Evolutionary conservation across 2,329 filamentous ascomycete species (phyloP), one percentile per base, ranked within the genome.

Genomic region (Exophiala phaeomuriformis): DNA sequence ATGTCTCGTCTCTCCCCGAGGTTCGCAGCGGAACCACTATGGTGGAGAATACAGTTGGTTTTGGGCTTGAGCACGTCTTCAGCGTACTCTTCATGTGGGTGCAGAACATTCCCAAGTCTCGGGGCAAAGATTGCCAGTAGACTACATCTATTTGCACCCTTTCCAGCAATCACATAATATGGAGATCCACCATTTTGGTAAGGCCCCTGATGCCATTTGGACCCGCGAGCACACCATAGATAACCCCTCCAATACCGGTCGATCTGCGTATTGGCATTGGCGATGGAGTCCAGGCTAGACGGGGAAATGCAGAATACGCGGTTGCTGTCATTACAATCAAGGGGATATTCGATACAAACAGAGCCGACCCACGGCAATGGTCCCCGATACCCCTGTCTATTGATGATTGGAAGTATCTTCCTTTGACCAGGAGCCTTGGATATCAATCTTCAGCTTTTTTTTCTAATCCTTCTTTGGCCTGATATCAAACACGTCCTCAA

Each of bases 161-260:
- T 12, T 49, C 30, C 27, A 6, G n/a, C 19, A 19, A 12, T 41
- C 39, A 5, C 39, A 9, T 9, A 4, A 30, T 45, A 5, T 8
- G 19, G 12, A 32, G 30, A 47, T 45, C 31, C 27, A 46, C 27
- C 29, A 50, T 12, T 33, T 33, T 10, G 39, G 37, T 33, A 32
- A 44, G 47, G 29, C 28, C 30, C 28, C 31, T 45, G 31, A 41
- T 51, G 30, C 35, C 27, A 45, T 51, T n/a, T 10, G 28, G 27
- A 30, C 41, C 10, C 9, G 29, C 28, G 41, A 46, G 49, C 40
- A 51, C 49, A 45, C 32, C 49, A 37, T 45, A 44, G 49, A 46
- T 46, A 51, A 46, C 19, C 35, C 12, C n/a, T 27, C 35, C 12
- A 45, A 51, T 37, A 47, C 8, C 27, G 44, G 31, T 8, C 12